Conservation (phyloP, 208 protist species). For the Vickermania ingenoplastis region DNA sequence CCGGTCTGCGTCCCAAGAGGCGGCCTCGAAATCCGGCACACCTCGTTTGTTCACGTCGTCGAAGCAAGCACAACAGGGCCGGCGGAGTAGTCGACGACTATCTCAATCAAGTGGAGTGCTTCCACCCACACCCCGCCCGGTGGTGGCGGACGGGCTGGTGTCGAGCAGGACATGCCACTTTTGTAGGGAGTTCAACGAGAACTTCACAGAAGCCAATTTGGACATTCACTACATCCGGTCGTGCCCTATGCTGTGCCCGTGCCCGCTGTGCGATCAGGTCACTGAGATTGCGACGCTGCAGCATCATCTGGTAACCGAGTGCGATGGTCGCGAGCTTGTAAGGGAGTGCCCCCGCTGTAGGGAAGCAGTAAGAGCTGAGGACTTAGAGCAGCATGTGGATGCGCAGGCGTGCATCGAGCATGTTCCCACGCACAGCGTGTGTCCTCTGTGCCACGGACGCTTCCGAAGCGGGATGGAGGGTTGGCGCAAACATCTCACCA, state of each 20-base stretch:
- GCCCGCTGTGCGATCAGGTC: constrained; percentile 86
- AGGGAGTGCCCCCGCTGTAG: constrained; percentile 84
- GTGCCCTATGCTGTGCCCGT: constrained; percentile 89
- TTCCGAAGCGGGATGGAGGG: constrained; percentile 57
- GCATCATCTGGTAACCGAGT: constrained; percentile 84
- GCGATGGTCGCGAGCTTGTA: constrained; percentile 53
- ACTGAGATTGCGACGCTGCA: constrained; percentile 85
- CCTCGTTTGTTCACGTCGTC: background rate
- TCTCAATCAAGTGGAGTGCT: background rate
- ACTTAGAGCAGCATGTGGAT: constrained; percentile 63
- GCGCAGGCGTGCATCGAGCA: constrained; percentile 58
- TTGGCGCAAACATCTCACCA: constrained; percentile 71
- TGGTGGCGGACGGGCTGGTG: background rate
- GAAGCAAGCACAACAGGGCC: background rate
- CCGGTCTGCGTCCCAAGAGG: background rate
- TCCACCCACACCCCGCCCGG: background rate
- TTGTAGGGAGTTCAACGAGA: constrained; percentile 62
- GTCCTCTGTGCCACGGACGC: constrained; percentile 75
- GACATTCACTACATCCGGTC: constrained; percentile 80
- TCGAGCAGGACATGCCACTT: constrained; percentile 62
- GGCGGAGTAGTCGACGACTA: background rate
- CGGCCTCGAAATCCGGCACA: background rate
- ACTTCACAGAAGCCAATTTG: constrained; percentile 61
- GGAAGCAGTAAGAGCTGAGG: constrained; percentile 71
- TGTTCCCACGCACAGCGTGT: constrained; percentile 60